Percentiles rank a stretch among this genome's conserved stretches.
phyloP scores from a whole-genome alignment of 495 filamentous ascomycete genomes.

The Cercophora sp. region DNA sequence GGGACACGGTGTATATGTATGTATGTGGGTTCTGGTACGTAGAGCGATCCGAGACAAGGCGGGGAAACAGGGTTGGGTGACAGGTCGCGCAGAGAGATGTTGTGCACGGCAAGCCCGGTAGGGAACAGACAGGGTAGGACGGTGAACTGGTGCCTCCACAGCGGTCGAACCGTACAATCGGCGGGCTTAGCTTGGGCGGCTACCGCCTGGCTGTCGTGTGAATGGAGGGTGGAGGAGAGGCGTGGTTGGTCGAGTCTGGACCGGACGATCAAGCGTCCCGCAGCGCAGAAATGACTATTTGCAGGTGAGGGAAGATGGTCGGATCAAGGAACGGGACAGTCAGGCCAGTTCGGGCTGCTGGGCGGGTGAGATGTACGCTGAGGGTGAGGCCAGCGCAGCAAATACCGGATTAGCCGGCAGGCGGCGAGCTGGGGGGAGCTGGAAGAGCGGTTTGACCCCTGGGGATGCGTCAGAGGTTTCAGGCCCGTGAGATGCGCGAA shows the following conservation, averaged over 20 bases:
- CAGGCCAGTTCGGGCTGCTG: no score
- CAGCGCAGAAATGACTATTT: constrained; percentile 5
- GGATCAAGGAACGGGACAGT: constrained; percentile 4
- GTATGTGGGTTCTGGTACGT: constrained; percentile 16
- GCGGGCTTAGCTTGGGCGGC: constrained; percentile 6
- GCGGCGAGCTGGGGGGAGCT: constrained; percentile 1
- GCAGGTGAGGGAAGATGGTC: background rate
- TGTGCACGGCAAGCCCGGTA: constrained; percentile 22
- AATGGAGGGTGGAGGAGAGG: background rate
- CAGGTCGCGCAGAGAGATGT: constrained; percentile 25
- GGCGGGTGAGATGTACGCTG: no score
- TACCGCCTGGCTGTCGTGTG: constrained; percentile 1
- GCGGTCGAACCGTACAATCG: background rate
- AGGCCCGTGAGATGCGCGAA: constrained; percentile 24
- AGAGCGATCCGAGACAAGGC: constrained; percentile 18
- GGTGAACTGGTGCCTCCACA: constrained; percentile 2
- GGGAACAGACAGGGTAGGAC: constrained; percentile 8
- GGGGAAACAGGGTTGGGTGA: constrained; percentile 20
- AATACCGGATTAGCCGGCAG: constrained; percentile 18
- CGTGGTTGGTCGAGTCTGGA: constrained; percentile 12
- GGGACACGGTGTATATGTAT: constrained; percentile 15
- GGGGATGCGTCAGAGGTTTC: constrained; percentile 35
- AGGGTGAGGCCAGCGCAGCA: no score
- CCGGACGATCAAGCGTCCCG: constrained; percentile 10
- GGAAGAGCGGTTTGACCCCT: constrained; percentile 19